Percentiles rank a stretch among this genome's conserved stretches.
Evolutionary conservation across 805 yeast species (phyloP).

Genomic region (Hanseniaspora pseudoguilliermondii): DNA sequence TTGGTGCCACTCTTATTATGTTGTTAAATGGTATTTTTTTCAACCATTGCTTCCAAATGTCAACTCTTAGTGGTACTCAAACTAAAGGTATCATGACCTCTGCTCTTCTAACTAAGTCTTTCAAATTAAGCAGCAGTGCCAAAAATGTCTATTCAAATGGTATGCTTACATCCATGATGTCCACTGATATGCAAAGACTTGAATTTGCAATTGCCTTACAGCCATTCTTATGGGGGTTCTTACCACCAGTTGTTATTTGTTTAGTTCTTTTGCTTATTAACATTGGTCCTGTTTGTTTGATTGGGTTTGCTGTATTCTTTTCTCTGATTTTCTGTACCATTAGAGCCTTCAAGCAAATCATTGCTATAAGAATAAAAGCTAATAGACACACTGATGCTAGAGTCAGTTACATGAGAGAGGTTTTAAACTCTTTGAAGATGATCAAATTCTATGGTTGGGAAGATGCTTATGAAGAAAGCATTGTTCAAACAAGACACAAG

Average conservation of each 20-base stretch:
- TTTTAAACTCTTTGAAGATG: constrained; percentile 47
- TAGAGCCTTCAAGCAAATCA: constrained; percentile 34
- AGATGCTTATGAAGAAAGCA: constrained; percentile 46
- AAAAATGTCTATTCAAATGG: constrained; percentile 45
- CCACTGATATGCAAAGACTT: constrained; percentile 65
- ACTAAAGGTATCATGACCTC: constrained; percentile 53
- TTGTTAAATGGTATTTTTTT: constrained; percentile 29
- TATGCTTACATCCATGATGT: constrained; percentile 55
- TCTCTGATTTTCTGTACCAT: constrained; percentile 38
- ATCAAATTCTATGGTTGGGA: constrained; percentile 86
- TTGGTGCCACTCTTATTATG: constrained; percentile 40
- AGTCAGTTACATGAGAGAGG: constrained; percentile 49
- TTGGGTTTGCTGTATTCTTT: constrained; percentile 47
- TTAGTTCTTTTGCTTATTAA: constrained; percentile 51
- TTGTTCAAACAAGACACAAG: constrained; percentile 38
- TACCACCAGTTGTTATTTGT: constrained; percentile 42
- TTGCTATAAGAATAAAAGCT: constrained; percentile 42
- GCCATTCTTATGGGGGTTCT: constrained; percentile 37
- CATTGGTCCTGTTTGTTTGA: constrained; percentile 55
- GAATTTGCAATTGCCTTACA: constrained; percentile 55
- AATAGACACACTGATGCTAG: constrained; percentile 51
- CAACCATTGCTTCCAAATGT: constrained; percentile 41
- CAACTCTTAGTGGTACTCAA: constrained; percentile 53
- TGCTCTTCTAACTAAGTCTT: constrained; percentile 50
- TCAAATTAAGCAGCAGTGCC: constrained; percentile 41